Base-by-base conservation (phyloP, 352 stramenopile species). In the Ophiocytium majus region DNA sequence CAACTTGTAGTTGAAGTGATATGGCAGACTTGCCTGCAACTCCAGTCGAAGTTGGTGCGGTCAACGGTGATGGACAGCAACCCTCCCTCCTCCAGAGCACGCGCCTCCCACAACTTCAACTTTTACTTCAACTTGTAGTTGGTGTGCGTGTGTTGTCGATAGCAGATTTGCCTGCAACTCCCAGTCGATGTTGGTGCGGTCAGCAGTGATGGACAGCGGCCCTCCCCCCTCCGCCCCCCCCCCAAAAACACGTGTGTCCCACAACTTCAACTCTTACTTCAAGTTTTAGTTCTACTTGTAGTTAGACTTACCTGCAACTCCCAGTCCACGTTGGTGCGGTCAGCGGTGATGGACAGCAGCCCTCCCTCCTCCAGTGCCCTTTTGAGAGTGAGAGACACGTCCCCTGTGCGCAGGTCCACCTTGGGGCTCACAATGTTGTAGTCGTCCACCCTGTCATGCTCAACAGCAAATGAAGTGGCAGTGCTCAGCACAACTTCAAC, bases 401-500 rank as follows among this genome's bases (percentile, higher is more conserved):
- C 57, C 57, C 57, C 57, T 23, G 23, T 71, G 23, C 28, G 23
- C 57, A 71, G 28, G 28, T 71, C 28, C 57, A 71, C 57, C 57
- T 71, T 23, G 23, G 57, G 57, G 23, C 28, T 23, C 28, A 23
- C 23, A 71, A 71, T 71, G 28, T 71, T 86, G 35, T 79, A 80
- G 74, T 87, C 80, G 64, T 87, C 83, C 50, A 87, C 36, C 63
- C 79, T n/a, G n/a, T n/a, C n/a, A n/a, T n/a, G n/a, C n/a, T n/a
- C n/a, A n/a, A n/a, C n/a, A n/a, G n/a, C n/a, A n/a, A n/a, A n/a
- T n/a, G n/a, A n/a, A n/a, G n/a, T n/a, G n/a, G n/a, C n/a, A n/a
- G n/a, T n/a, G n/a, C n/a, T n/a, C n/a, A n/a, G n/a, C n/a, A n/a
- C n/a, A n/a, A n/a, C n/a, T n/a, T n/a, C n/a, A n/a, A n/a, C n/a